Base-by-base conservation (phyloP, 2,329 filamentous ascomycete genomes). In the Penicillium sp. region DNA sequence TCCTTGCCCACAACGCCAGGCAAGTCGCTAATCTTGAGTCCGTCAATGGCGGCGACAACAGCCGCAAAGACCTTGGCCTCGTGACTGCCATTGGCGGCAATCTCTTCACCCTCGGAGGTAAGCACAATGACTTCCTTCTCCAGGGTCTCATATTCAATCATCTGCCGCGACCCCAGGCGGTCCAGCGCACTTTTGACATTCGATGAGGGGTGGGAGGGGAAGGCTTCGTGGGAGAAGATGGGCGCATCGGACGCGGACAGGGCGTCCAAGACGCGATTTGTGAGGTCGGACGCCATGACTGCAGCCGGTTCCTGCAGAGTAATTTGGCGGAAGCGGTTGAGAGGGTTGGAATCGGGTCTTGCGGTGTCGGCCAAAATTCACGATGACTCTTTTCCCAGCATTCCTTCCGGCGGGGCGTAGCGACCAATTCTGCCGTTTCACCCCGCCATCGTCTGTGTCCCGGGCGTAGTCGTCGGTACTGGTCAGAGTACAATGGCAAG, bases 151-250 rank as follows among this genome's bases (percentile, higher is more conserved):
- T 96, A 97, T 65, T 84, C 82, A 63, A 98, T 82, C 92, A 97
- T 97, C 52, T 87, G 88, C 68, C 94, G 86, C 59, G 91, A 95
- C 33, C 83, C 84, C 54, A 99, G 85, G 66, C 92, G 87, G 79
- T 98, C 95, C 64, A 98, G 83, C 33, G 92, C 91, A 63, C 90
- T 89, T 81, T 97, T 98, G 72, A 97, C 80, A 60, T 86, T 84
- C 61, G 84, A 81, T 70, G 88, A 89, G 70, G 86, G 81, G 69
- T 82, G 78, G 67, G 83, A 75, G 66, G 90, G 87, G 79, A 93
- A 93, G 70, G 83, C 83, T 69, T 91, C 85, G 70, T 81, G 81
- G 54, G 90, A 91, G 68, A 88, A 79, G 66, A 93, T 79, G 47
- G 88, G 83, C 49, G 72, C 71, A 66, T 87, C 85, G 61, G 85